These are phyloP conservation scores for Cercospora berteroae DNA, from an alignment of 2,329 filamentous ascomycete species.

Conservation along the genomic window DNA sequence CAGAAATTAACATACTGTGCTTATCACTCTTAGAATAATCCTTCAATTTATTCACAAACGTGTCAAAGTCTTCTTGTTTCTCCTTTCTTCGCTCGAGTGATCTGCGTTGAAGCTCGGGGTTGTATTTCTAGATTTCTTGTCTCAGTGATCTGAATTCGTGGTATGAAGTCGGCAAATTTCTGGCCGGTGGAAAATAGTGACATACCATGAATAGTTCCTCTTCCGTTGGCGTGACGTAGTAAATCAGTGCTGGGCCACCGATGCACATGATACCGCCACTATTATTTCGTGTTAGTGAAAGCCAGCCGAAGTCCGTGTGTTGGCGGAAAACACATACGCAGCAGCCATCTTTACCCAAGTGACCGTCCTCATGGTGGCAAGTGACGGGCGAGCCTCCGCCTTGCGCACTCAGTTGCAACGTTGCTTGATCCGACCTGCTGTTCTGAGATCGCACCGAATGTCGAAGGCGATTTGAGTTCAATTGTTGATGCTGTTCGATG, in stretches of 20 bases:
- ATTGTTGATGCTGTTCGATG: slow-evolving; percentile 2
- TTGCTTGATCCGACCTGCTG: background rate
- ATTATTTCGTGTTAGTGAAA: slow-evolving; percentile 6
- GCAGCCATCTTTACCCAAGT: slow-evolving; percentile 67
- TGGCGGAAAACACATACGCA: slow-evolving; percentile 54
- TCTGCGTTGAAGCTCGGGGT: slow-evolving; percentile 86
- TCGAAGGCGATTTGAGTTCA: background rate
- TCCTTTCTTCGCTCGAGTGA: slow-evolving; percentile 76
- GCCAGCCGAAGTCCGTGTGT: too few relatives aligned
- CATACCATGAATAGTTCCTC: slow-evolving; percentile 78
- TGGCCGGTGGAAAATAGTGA: background rate
- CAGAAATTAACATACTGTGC: slow-evolving; percentile 83
- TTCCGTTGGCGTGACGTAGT: slow-evolving; percentile 77
- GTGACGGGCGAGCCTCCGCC: background rate
- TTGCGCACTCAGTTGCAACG: slow-evolving; percentile 24
- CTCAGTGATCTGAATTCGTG: background rate
- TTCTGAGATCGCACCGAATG: background rate
- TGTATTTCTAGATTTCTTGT: slow-evolving; percentile 63
- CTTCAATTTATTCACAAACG: slow-evolving; percentile 81
- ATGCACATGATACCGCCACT: slow-evolving; percentile 72
- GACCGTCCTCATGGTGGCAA: slow-evolving; percentile 43
- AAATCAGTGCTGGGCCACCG: slow-evolving; percentile 80
- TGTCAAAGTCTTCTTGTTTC: slow-evolving; percentile 80
- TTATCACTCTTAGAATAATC: slow-evolving; percentile 88
- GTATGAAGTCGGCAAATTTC: background rate